These are phyloP conservation scores for Linanthus parryae DNA, from an alignment of 148 eudicot genomes.

Conservation along the genomic window DNA sequence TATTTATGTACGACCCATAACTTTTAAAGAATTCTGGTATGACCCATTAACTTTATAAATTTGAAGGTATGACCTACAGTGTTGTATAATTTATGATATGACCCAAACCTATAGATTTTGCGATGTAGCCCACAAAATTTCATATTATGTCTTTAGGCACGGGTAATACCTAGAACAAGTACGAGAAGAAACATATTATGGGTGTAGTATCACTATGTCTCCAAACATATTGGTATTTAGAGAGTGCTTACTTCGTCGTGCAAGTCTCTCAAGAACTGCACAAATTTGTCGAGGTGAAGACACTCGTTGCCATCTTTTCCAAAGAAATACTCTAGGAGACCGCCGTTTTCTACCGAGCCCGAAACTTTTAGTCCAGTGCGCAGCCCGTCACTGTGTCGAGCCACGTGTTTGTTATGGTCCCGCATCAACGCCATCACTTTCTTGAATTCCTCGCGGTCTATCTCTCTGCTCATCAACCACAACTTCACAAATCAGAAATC, in stretches of 20 bases:
- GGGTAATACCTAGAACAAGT: too few relatives aligned
- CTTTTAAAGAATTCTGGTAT: too few relatives aligned
- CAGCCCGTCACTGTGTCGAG: conserved; percentile 59
- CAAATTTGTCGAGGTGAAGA: conserved; percentile 59
- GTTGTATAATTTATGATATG: too few relatives aligned
- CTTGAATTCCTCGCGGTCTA: conserved; percentile 80
- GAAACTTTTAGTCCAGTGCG: conserved; percentile 54
- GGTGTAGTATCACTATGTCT: too few relatives aligned
- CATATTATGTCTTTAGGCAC: too few relatives aligned
- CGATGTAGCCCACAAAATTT: too few relatives aligned
- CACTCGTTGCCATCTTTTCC: conserved; percentile 75
- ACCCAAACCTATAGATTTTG: too few relatives aligned
- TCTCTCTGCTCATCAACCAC: conserved; percentile 29
- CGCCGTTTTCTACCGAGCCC: conserved; percentile 63
- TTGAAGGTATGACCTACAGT: too few relatives aligned
- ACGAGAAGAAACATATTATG: too few relatives aligned
- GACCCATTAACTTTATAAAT: too few relatives aligned
- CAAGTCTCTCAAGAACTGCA: conserved; percentile 71
- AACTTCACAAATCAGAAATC: not conserved
- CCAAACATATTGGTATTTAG: too few relatives aligned
- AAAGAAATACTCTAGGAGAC: conserved; percentile 71
- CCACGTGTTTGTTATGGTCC: conserved; percentile 62
- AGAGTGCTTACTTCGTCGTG: conserved; percentile 55
- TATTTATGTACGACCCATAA: too few relatives aligned
- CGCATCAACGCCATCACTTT: conserved; percentile 90